Evolutionary conservation across 164 flowering plant species (phyloP).

Genomic region (Vitis cinerea): DNA sequence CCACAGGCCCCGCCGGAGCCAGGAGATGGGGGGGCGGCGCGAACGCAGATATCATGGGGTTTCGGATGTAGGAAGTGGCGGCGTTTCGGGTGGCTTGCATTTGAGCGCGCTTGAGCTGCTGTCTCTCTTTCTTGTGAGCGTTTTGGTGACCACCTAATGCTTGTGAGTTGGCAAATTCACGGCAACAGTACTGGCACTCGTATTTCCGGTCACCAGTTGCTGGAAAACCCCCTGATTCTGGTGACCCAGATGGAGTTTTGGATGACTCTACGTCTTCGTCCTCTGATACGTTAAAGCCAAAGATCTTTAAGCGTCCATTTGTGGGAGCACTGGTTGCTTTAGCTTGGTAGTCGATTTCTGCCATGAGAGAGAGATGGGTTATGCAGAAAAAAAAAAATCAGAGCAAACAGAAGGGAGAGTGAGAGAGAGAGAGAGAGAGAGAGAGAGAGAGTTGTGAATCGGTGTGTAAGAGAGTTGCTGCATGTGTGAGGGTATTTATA

Average conservation of each 20-base stretch:
- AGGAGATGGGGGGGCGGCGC: slow-evolving; percentile 65
- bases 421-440: slow-evolving; percentile 14
- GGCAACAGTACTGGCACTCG: slow-evolving; percentile 94
- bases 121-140: slow-evolving; percentile 94
- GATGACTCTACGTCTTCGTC: slow-evolving; percentile 44
- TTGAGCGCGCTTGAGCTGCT: slow-evolving; percentile 84
- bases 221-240: slow-evolving; percentile 32
- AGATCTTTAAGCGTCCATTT: slow-evolving; percentile 57
- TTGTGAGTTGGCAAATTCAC: slow-evolving; percentile 93
- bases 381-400: no score
- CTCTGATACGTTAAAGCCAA: slow-evolving; percentile 75
- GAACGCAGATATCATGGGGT: slow-evolving; percentile 63
- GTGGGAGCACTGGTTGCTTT: slow-evolving; percentile 20
- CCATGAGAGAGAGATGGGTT: slow-evolving; percentile 29
- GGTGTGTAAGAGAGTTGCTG: slow-evolving; percentile 15
- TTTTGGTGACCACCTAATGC: slow-evolving; percentile 99
- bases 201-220: slow-evolving; percentile 60
- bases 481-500: slow-evolving; percentile 41
- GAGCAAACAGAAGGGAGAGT: background rate
- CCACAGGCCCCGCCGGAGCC: slow-evolving; percentile 24
- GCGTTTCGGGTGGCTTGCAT: slow-evolving; percentile 65
- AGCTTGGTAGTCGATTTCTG: slow-evolving; percentile 38
- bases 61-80: slow-evolving; percentile 49
- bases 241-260: slow-evolving; percentile 35
- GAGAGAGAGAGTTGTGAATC: background rate